A percentile compares a stretch with the other conserved stretches of the same genome.
Conservation (phyloP, 176 grass and related monocot species). For the Avena atlantica region DNA sequence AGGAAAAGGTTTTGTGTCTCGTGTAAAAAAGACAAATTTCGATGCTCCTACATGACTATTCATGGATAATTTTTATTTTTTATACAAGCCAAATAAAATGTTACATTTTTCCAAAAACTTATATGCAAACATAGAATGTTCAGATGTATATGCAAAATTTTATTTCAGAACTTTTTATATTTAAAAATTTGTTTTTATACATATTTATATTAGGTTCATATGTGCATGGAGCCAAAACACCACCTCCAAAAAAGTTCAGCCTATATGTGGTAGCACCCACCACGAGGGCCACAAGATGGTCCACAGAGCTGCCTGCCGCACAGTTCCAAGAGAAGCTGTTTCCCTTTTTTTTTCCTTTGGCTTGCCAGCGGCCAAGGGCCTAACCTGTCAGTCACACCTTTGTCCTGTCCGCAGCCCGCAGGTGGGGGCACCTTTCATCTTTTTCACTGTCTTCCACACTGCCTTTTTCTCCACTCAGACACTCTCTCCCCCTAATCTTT, state of each 20-base stretch:
- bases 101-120: too few relatives aligned
- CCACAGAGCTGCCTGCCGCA: constrained; percentile 8
- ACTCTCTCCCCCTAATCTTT: background rate
- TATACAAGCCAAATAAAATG: too few relatives aligned
- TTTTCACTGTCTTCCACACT: constrained; percentile 36
- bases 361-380: background rate
- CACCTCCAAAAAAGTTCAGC: background rate
- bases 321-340: background rate
- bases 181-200: too few relatives aligned
- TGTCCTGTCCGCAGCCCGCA: background rate
- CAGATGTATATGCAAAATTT: too few relatives aligned
- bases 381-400: background rate
- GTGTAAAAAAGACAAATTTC: too few relatives aligned
- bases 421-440: constrained; percentile 17
- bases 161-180: too few relatives aligned
- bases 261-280: background rate
- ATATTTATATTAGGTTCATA: too few relatives aligned
- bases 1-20: too few relatives aligned
- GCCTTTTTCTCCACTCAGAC: constrained; percentile 26
- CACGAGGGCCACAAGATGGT: constrained; percentile 16
- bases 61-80: too few relatives aligned
- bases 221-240: too few relatives aligned
- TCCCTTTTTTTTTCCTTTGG: background rate
- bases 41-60: too few relatives aligned
- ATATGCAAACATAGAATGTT: too few relatives aligned